Base-by-base conservation (phyloP, 306 rosid genomes). In the Cucurbita argyrosperma region DNA sequence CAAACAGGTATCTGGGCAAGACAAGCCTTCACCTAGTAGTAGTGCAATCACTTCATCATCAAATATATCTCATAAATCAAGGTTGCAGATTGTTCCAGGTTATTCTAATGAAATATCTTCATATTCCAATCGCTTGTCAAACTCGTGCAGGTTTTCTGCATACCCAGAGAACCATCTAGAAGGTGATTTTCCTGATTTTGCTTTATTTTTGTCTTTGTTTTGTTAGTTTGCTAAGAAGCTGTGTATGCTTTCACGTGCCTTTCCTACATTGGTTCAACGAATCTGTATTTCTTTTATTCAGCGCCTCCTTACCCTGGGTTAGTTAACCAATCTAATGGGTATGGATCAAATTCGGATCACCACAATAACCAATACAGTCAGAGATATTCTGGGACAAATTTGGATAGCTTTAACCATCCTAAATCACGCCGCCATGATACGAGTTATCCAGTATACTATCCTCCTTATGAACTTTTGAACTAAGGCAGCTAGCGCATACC, bases 1-100 rank as follows among this genome's bases (percentile, higher is more conserved):
- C 82, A 47, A 65, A 84, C 87, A 93, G 97, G 88, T 87, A 72
- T 89, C 98, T 79, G 98, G 94, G 57, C 91, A 80, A 87, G 97
- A 90, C 86, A 90, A 87, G 80, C 62, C 74, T 62, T 78, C 87
- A 19, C 77, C 85, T 54, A 86, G 81, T 80, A 80, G 55, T 65
- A 78, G 83, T 8, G 79, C 79, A 61, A 64, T 40, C 58, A 81
- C 85, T 30, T 86, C 89, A 39, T 23, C 90, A 8, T 74, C 89
- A 45, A 90, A 80, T 80, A 52, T 88, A 77, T 62, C 89, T 77
- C 82, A 85, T 67, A 77, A 85, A 63, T 63, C 80, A 43, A 88
- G 93, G 84, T 78, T 87, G 21, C 66, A 84, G 57, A 80, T 83
- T 4, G 53, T 58, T 59, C 76, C 83, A 42, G 64, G 75, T 52